phyloP scores from a whole-genome alignment of 495 filamentous ascomycete genomes.

The Penicillium cinerascens region DNA sequence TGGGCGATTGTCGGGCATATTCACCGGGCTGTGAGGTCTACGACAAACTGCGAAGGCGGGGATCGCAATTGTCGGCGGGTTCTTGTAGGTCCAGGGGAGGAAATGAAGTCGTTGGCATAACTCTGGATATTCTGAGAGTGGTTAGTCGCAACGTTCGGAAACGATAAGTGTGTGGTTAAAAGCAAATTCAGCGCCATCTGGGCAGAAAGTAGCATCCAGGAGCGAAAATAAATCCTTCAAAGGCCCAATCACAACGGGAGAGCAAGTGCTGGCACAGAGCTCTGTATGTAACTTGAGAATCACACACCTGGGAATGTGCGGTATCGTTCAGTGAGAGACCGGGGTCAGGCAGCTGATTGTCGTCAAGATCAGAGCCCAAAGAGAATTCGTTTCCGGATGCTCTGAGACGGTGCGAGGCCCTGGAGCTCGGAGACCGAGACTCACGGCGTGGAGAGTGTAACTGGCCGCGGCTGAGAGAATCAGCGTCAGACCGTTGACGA shows the following conservation, averaged over 20 bases:
- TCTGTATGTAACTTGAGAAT: not conserved
- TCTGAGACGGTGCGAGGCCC: not conserved
- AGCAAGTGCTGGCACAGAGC: not conserved
- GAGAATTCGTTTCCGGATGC: not conserved
- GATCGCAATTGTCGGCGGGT: constrained; percentile 26
- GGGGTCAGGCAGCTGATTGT: not conserved
- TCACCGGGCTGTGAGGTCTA: constrained; percentile 31
- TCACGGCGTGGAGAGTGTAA: constrained; percentile 3
- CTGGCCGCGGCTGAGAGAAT: not conserved
- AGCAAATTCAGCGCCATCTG: not conserved
- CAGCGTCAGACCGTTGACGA: constrained; percentile 12
- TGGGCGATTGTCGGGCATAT: constrained; percentile 16
- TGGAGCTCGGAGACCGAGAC: constrained; percentile 3
- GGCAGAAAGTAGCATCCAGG: not conserved
- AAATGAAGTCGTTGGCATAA: constrained; percentile 29
- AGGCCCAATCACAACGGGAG: not conserved
- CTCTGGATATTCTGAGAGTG: constrained; percentile 18
- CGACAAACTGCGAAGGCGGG: constrained; percentile 17
- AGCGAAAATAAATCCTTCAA: not conserved
- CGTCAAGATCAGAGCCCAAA: constrained; percentile 1
- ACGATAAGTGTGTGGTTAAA: not conserved
- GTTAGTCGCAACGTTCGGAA: constrained; percentile 5
- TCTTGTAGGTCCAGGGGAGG: constrained; percentile 13
- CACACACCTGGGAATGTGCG: constrained; percentile 17
- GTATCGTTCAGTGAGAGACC: not conserved